A percentile compares a stretch with the other conserved stretches of the same genome.
phyloP scores from a whole-genome alignment of 352 stramenopile genomes.

The Pythium guiyangense region DNA sequence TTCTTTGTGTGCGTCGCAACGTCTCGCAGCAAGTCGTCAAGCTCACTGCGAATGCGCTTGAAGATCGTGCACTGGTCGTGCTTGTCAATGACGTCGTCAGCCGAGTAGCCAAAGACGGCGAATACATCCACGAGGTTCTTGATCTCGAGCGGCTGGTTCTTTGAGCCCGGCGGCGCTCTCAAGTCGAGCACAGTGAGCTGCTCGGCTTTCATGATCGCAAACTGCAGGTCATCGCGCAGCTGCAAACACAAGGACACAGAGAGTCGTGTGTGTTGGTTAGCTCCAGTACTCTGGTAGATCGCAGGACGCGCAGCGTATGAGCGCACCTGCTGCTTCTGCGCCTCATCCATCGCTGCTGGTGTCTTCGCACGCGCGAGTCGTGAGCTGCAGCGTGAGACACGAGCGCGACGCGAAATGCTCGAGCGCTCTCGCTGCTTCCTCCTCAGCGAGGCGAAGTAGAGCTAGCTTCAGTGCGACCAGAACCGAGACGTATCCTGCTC shows the following conservation, averaged over 20 bases:
- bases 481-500: too few relatives aligned
- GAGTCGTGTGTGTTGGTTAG: too few relatives aligned
- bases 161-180: slow-evolving; percentile 27
- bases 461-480: too few relatives aligned
- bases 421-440: too few relatives aligned
- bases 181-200: slow-evolving; percentile 40
- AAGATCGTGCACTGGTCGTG: slow-evolving; percentile 77
- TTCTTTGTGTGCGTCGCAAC: slow-evolving; percentile 55
- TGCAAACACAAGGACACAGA: too few relatives aligned
- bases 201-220: slow-evolving; percentile 68
- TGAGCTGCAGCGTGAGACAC: too few relatives aligned
- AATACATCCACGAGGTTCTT: slow-evolving; percentile 67
- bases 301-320: too few relatives aligned
- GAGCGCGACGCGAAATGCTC: too few relatives aligned
- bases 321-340: slow-evolving; percentile 50
- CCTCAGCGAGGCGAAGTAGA: too few relatives aligned
- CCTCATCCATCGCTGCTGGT: slow-evolving; percentile 51
- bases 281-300: too few relatives aligned
- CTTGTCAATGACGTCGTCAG: slow-evolving; percentile 60
- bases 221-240: slow-evolving; percentile 67
- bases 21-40: slow-evolving; percentile 52
- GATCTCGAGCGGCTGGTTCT: slow-evolving; percentile 58
- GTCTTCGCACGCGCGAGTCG: too few relatives aligned
- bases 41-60: slow-evolving; percentile 45
- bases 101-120: slow-evolving; percentile 54